Base-by-base conservation (phyloP, 371 early-diverging fungal genomes). In the Actinomortierella ambigua region DNA sequence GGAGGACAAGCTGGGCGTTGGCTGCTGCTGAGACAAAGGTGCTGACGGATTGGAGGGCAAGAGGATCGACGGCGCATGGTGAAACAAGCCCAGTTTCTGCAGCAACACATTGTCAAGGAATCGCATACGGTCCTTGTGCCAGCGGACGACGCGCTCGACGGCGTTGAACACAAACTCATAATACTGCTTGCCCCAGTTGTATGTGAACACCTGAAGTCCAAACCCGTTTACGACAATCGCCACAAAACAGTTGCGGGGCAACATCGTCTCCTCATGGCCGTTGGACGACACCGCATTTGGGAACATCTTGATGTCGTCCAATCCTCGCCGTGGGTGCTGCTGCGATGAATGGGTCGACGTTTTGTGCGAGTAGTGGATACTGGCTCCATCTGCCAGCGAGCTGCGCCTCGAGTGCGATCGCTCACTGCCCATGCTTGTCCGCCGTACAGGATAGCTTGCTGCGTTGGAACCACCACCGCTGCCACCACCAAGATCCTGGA, bases 11-110 rank as follows among this genome's bases (percentile, higher is more conserved):
- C 43, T 15, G 11, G 15, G 68, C 50, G 6, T 58, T 55, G 42
- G 24, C 28, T 15, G 42, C 26, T 11, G 20, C 11, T 9, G 76
- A 55, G 17, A 43, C 41, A 46, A 7, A 3, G 76, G 54, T 3
- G 61, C 50, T 2, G 53, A 18, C 9, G 59, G 40, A 0, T 2
- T 27, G 22, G 48, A 59, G 40, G n/a, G 69, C 50, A 41, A 81
- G 43, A 49, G 62, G 62, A 40, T 81, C 53, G 68, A 61, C 3
- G 68, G 75, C 0, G 81, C 69, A 56, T 89, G 88, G 49, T 85
- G 81, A 59, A 90, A 90, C 3, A 88, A 73, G 2, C 90, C 90
- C 80, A 90, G 78, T 52, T 90, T 90, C 61, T 90, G 90, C 53
- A 86, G 79, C 7, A 90, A 46, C 23, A 90, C 84, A 47, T 83